Conservation (phyloP, 805 yeast species). For the Ogataea henricii region DNA sequence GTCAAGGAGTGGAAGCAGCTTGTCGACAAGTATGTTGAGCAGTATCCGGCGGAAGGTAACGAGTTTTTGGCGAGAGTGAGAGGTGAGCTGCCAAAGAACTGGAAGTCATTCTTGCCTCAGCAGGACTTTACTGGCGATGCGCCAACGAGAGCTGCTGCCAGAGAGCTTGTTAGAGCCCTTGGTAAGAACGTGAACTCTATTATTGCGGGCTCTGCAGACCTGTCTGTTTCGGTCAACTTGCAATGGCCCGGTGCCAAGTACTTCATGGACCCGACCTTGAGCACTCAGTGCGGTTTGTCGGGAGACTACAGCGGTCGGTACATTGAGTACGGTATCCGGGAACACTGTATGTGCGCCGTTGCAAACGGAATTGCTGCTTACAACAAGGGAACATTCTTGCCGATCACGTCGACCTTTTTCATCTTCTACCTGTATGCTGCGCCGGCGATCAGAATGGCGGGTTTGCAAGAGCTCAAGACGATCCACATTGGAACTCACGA, state of each 20-base stretch:
- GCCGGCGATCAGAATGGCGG: conserved; percentile 85
- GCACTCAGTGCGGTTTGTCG: conserved; percentile 44
- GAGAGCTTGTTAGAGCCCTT: conserved; percentile 64
- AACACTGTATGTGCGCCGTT: conserved; percentile 98
- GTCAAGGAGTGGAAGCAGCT: conserved; percentile 76
- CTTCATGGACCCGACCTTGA: conserved; percentile 83
- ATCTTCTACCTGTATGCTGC: conserved; percentile 88
- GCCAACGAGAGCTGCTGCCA: conserved; percentile 94
- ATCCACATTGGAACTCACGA: conserved; percentile 90
- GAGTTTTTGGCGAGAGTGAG: conserved; percentile 77
- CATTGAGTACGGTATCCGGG: conserved; percentile 97
- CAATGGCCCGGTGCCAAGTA: conserved; percentile 84
- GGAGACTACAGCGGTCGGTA: conserved; percentile 93
- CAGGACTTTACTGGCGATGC: conserved; percentile 84
- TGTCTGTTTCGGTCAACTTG: conserved; percentile 88
- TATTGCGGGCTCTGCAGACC: conserved; percentile 97
- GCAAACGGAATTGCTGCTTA: conserved; percentile 95
- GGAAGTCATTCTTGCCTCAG: conserved; percentile 79
- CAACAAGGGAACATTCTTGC: conserved; percentile 85
- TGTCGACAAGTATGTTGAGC: conserved; percentile 59
- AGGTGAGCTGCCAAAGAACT: conserved; percentile 78
- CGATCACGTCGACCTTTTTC: conserved; percentile 58
- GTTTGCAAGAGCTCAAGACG: conserved; percentile 78
- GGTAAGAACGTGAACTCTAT: conserved; percentile 65
- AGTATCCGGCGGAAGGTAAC: conserved; percentile 76